Evolutionary conservation across 2,329 filamentous ascomycete species (phyloP).

Genomic region (Dichotomopilus funicola): DNA sequence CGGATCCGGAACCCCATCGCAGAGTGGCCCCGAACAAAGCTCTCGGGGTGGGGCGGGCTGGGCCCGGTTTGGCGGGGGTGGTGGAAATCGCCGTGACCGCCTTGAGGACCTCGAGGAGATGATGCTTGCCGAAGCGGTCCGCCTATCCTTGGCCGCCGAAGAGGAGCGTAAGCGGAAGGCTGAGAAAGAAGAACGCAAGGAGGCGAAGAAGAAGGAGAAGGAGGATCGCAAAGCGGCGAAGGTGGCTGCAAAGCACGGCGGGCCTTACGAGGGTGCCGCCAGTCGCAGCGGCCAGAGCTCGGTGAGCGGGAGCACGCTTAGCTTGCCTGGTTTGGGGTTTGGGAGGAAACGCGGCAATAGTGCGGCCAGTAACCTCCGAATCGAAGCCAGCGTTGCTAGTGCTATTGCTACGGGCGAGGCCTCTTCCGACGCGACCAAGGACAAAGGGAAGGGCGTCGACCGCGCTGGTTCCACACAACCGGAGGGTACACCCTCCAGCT

Average conservation of each 20-base stretch:
- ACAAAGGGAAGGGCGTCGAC: constrained; percentile 67
- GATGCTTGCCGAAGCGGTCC: constrained; percentile 97
- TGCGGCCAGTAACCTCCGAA: constrained; percentile 51
- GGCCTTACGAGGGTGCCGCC: constrained; percentile 36
- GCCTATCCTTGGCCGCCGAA: constrained; percentile 83
- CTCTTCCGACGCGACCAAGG: constrained; percentile 32
- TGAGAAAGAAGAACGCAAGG: constrained; percentile 76
- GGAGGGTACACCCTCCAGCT: constrained; percentile 19
- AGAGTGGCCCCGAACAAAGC: constrained; percentile 30
- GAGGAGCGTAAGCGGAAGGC: constrained; percentile 82
- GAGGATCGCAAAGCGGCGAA: constrained; percentile 77
- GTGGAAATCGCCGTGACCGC: constrained; percentile 37
- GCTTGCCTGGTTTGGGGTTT: constrained; percentile 53
- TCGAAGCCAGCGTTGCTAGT: constrained; percentile 47
- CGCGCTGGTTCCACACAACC: constrained; percentile 33
- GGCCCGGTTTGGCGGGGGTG: constrained; percentile 21
- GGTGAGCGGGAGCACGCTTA: constrained; percentile 59
- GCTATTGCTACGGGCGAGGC: constrained; percentile 30
- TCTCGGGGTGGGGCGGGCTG: constrained; percentile 26
- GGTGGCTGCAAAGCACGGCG: constrained; percentile 43
- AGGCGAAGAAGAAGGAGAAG: constrained; percentile 77
- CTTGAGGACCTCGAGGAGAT: constrained; percentile 91
- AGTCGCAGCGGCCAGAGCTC: constrained; percentile 38
- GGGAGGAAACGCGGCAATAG: constrained; percentile 55
- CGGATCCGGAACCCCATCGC: constrained; percentile 19